phyloP scores from a whole-genome alignment of 164 flowering plant genomes.

The Liriodendron chinense region DNA sequence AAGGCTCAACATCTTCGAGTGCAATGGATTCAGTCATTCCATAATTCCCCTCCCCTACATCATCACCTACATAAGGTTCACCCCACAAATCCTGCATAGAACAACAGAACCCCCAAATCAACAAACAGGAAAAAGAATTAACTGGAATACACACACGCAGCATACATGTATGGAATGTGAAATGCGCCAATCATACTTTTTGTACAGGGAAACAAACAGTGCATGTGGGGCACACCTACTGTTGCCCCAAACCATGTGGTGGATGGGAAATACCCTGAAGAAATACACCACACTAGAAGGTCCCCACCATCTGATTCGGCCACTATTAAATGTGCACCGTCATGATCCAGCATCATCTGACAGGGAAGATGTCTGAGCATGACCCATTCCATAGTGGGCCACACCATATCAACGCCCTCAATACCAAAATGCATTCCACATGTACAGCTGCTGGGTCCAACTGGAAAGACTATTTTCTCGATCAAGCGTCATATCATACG shows the following conservation, averaged over 20 bases:
- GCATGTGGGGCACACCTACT: neutral
- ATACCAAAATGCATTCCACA: neutral
- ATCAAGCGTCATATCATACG: no score
- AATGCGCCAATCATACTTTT: neutral
- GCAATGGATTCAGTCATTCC: slow-evolving; percentile 3
- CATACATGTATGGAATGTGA: neutral
- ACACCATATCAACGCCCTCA: neutral
- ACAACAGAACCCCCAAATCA: neutral
- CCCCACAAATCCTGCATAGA: neutral
- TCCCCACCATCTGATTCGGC: neutral
- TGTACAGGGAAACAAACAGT: neutral
- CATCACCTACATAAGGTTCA: slow-evolving; percentile 12
- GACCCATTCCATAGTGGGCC: neutral
- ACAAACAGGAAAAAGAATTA: neutral
- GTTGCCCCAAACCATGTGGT: neutral
- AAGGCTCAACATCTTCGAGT: neutral
- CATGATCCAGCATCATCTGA: neutral
- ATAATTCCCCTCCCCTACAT: neutral
- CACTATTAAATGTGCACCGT: neutral
- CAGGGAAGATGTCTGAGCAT: neutral
- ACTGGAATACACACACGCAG: neutral
- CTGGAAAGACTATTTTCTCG: neutral
- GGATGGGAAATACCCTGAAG: neutral
- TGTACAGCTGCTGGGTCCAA: neutral
- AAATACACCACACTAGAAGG: neutral